Conservation (phyloP, 2,329 filamentous ascomycete species). For the Fusarium mundagurra region DNA sequence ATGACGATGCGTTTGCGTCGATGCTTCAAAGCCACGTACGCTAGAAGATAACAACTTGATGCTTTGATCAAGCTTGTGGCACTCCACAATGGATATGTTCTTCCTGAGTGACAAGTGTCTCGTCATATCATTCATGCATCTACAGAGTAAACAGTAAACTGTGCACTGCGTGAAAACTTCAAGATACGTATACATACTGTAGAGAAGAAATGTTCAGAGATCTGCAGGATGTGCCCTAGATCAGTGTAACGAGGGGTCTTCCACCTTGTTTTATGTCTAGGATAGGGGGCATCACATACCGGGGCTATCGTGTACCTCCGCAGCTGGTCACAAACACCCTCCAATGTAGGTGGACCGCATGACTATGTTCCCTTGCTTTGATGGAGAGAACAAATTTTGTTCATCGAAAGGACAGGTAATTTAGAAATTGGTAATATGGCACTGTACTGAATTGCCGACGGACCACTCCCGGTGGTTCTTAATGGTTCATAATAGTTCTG, state of each 20-base stretch:
- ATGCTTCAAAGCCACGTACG: not conserved
- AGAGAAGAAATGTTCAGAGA: not conserved
- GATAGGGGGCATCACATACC: not conserved
- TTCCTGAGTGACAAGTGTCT: not conserved
- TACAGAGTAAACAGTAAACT: not conserved
- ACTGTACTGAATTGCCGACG: not conserved
- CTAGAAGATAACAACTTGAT: accelerated
- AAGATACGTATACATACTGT: not conserved
- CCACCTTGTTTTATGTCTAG: not conserved
- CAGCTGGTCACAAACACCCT: not conserved
- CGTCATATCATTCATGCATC: no score
- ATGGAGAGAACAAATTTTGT: not conserved
- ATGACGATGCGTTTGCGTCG: not conserved
- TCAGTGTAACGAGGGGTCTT: not conserved
- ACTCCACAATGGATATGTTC: accelerated
- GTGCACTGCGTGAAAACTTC: not conserved
- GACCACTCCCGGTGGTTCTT: not conserved
- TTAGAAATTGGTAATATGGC: not conserved
- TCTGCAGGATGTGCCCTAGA: accelerated
- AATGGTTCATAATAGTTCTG: not conserved
- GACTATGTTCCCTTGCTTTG: accelerated
- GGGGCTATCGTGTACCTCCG: accelerated
- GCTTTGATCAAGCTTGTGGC: not conserved
- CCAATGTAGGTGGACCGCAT: not conserved
- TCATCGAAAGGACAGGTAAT: not conserved